Conservation (phyloP, 257 asterid genomes). For the Thymus mandschuricus region DNA sequence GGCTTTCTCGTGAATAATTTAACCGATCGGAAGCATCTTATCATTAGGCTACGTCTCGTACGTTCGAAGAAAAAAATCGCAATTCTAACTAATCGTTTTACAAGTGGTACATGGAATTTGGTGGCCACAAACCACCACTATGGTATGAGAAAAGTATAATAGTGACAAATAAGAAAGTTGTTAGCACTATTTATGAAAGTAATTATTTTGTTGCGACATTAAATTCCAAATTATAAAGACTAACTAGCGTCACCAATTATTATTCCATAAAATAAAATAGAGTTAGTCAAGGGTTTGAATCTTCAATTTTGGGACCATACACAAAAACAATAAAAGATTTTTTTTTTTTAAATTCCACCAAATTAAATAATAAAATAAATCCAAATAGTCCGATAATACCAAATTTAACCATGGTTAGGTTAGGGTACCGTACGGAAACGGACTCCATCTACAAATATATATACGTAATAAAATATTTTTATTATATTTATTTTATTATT, state of each 20-base stretch:
- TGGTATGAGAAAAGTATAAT: not conserved
- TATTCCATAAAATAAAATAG: not conserved
- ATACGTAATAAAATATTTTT: not conserved
- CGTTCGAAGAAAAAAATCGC: not conserved
- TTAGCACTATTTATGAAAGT: not conserved
- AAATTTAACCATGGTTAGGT: slow-evolving; percentile 29
- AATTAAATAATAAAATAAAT: not conserved
- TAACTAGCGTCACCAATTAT: not conserved
- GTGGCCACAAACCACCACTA: no score
- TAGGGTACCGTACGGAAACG: slow-evolving; percentile 43
- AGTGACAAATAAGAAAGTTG: not conserved
- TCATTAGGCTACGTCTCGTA: not conserved
- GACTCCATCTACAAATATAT: not conserved
- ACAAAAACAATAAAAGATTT: not conserved
- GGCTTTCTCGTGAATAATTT: no score
- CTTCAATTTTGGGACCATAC: slow-evolving; percentile 10
- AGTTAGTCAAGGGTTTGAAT: slow-evolving; percentile 10
- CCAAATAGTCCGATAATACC: slow-evolving; percentile 18
- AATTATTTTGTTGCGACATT: not conserved
- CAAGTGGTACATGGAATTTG: not conserved
- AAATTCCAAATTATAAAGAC: not conserved
- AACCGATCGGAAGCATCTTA: no score
- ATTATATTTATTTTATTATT: not conserved
- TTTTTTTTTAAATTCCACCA: not conserved
- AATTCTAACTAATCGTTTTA: not conserved